Conservation (phyloP, 768 basidiomycete species). For the Tremella yokohamensis region DNA sequence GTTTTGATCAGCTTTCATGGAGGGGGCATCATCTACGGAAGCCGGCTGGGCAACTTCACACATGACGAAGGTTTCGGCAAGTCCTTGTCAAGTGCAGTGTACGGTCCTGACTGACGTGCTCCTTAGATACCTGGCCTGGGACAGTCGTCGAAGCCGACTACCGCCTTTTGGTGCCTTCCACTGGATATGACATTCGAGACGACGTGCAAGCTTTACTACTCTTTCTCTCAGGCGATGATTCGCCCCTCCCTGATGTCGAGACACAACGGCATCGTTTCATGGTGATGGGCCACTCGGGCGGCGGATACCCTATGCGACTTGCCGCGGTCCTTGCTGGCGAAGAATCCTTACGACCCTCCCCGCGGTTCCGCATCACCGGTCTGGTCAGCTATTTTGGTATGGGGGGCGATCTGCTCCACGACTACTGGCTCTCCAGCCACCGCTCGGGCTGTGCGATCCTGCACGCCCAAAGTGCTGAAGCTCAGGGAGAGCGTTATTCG, state of each 20-base stretch:
- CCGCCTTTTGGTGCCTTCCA: slow-evolving; percentile 12
- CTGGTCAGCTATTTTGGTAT: slow-evolving; percentile 11
- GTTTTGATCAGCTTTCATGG: slow-evolving; percentile 9
- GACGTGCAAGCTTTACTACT: slow-evolving; percentile 9
- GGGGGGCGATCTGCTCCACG: slow-evolving; percentile 15
- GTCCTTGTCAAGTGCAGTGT: neutral
- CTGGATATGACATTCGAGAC: slow-evolving; percentile 7
- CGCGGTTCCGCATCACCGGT: slow-evolving; percentile 3
- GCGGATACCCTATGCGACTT: slow-evolving; percentile 11
- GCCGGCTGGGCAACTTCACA: neutral
- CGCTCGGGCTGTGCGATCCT: no score
- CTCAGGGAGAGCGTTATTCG: no score
- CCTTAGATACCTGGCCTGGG: slow-evolving; percentile 7
- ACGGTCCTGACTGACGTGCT: neutral
- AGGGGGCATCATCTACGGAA: slow-evolving; percentile 6
- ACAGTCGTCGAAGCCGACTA: slow-evolving; percentile 11
- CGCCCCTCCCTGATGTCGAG: neutral
- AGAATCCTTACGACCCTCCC: neutral
- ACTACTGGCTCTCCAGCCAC: slow-evolving; percentile 8
- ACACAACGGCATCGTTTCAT: slow-evolving; percentile 9
- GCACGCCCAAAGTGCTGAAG: no score
- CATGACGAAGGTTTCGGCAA: slow-evolving; percentile 1
- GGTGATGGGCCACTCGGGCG: slow-evolving; percentile 11
- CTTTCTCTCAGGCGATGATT: slow-evolving; percentile 1
- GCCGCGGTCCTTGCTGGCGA: slow-evolving; percentile 5